These are phyloP conservation scores for Potentilla sterilis DNA, from an alignment of 306 rosid species.

Conservation along the genomic window DNA sequence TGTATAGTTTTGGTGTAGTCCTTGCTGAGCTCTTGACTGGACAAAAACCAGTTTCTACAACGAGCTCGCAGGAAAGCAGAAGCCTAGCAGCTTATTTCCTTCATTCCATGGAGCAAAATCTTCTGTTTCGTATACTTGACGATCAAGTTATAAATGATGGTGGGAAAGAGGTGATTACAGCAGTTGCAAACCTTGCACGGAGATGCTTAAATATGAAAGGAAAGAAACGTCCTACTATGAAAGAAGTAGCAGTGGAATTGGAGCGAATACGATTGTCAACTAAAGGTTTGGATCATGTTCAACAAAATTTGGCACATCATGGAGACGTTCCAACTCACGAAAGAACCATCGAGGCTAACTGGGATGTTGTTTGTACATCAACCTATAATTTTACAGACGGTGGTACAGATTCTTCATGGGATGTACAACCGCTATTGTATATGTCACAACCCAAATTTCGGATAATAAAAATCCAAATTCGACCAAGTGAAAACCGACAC, in stretches of 20 bases:
- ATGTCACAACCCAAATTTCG: too few species aligned
- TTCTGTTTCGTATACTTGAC: neutral
- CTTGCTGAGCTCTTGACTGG: neutral
- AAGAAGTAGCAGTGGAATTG: slow-evolving; percentile 16
- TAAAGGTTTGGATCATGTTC: neutral
- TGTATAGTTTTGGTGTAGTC: neutral
- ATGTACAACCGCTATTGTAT: neutral
- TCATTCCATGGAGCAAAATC: neutral
- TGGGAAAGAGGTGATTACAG: neutral
- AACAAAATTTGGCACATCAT: neutral
- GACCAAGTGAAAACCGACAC: too few species aligned
- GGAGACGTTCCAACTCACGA: neutral
- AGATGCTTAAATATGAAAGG: slow-evolving; percentile 7
- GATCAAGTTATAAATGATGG: neutral
- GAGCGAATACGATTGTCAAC: neutral
- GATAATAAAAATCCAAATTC: too few species aligned
- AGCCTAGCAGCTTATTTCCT: neutral
- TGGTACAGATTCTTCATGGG: neutral
- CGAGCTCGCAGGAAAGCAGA: neutral
- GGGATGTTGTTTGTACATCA: neutral
- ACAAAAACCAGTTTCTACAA: neutral
- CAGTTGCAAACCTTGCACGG: neutral
- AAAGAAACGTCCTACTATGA: slow-evolving; percentile 6
- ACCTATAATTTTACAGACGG: neutral
- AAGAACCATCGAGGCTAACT: neutral